Evolutionary conservation across 1,139 yeast genomes (phyloP).

Genomic region (Zygosaccharomyces sapae): DNA sequence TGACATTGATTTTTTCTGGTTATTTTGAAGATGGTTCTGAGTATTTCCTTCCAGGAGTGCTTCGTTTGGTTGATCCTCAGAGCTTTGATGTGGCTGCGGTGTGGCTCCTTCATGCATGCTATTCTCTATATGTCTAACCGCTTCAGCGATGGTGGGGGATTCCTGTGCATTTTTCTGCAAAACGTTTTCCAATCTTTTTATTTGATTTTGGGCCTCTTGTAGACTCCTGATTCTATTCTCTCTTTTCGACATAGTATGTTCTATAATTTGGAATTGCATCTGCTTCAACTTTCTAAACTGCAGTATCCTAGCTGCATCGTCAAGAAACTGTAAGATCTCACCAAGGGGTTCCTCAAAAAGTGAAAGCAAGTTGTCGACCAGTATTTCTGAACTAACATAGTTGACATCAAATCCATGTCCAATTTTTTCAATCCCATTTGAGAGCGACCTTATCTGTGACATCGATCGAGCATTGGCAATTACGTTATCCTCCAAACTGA

Average conservation of each 20-base stretch:
- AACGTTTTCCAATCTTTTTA: conserved; percentile 35
- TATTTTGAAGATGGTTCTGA: background rate
- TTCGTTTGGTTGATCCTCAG: background rate
- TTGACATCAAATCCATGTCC: conserved; percentile 85
- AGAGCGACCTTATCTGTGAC: conserved; percentile 34
- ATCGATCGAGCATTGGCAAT: conserved; percentile 17
- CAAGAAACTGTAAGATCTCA: conserved; percentile 76
- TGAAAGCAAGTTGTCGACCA: conserved; percentile 62
- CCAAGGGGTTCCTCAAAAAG: conserved; percentile 78
- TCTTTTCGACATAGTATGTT: conserved; percentile 37
- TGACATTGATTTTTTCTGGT: conserved; percentile 2
- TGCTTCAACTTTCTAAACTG: conserved; percentile 68
- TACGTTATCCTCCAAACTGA: conserved; percentile 60
- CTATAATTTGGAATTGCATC: conserved; percentile 56
- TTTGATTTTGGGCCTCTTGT: conserved; percentile 35
- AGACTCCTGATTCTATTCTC: conserved; percentile 28
- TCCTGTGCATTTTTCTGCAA: conserved; percentile 31
- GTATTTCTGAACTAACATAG: conserved; percentile 65
- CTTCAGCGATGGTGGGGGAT: conserved; percentile 34
- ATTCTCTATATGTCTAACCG: conserved; percentile 28
- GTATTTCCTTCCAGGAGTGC: background rate
- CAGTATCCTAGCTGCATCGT: conserved; percentile 62
- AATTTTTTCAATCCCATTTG: conserved; percentile 63
- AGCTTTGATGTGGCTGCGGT: conserved; percentile 11
- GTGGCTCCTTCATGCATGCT: conserved; percentile 23